phyloP scores from a whole-genome alignment of 2,329 filamentous ascomycete species.

The Paecilomyces sp. region DNA sequence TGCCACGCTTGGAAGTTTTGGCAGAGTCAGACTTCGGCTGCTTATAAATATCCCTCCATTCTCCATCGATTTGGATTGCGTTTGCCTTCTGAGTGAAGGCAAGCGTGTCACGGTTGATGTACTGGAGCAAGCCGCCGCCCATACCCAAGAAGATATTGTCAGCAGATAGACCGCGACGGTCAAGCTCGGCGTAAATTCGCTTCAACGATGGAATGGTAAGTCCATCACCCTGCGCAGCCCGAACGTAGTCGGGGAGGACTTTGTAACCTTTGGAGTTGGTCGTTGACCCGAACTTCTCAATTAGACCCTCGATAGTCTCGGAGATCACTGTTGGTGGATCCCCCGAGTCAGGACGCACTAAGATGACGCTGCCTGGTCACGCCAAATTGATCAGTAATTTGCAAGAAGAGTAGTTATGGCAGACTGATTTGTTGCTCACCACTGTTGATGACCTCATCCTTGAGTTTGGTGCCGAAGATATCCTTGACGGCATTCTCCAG shows the following conservation, averaged over 20 bases:
- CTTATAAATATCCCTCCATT: neutral
- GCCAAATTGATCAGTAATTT: neutral
- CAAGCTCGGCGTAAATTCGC: neutral
- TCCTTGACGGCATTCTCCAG: neutral
- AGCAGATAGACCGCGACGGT: neutral
- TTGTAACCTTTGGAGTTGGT: neutral
- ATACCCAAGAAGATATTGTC: neutral
- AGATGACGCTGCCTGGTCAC: neutral
- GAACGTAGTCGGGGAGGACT: neutral
- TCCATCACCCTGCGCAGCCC: neutral
- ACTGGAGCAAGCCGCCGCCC: neutral
- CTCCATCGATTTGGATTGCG: neutral
- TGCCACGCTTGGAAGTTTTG: neutral
- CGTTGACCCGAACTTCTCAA: neutral
- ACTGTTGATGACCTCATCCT: neutral
- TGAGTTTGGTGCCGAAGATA: neutral
- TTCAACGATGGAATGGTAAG: neutral
- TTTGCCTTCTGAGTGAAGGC: neutral
- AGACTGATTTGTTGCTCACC: neutral
- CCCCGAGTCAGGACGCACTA: neutral
- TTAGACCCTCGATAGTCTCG: neutral
- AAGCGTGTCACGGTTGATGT: neutral
- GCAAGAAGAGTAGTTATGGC: neutral
- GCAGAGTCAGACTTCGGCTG: neutral
- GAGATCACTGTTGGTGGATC: neutral